Conservation (phyloP, 345 rosid species). For the Syzygium aromaticum region DNA sequence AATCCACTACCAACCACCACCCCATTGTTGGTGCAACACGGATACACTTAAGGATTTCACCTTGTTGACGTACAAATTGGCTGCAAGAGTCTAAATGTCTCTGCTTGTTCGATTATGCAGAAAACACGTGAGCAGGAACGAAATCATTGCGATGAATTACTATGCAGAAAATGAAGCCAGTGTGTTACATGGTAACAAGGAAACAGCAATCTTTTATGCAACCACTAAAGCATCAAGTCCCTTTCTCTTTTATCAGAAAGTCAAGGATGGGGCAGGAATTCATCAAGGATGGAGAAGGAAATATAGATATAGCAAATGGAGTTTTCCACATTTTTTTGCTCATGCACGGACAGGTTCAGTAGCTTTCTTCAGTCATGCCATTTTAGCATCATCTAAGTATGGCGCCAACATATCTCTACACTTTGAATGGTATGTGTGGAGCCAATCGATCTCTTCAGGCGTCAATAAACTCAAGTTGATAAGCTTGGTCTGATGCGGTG, state of each 20-base stretch:
- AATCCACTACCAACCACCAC: not conserved
- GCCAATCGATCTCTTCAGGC: constrained; percentile 68
- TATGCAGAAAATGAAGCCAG: not conserved
- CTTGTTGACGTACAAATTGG: not conserved
- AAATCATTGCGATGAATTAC: not conserved
- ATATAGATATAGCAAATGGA: not conserved
- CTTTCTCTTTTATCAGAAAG: not conserved
- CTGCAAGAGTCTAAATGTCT: not conserved
- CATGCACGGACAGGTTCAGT: constrained; percentile 57
- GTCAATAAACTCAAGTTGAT: constrained; percentile 44
- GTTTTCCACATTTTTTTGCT: not conserved
- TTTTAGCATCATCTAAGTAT: constrained; percentile 52
- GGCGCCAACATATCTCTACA: constrained; percentile 73
- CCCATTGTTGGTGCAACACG: not conserved
- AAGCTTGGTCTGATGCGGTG: constrained; percentile 87
- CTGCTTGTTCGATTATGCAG: not conserved
- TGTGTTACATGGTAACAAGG: not conserved
- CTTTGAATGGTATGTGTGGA: constrained; percentile 63
- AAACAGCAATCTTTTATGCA: not conserved
- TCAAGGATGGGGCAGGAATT: not conserved
- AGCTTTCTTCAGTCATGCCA: constrained; percentile 83
- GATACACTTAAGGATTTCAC: not conserved
- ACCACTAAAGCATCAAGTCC: not conserved
- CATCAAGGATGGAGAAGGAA: not conserved
- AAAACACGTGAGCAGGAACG: not conserved